Evolutionary conservation across 108 stramenopile species (phyloP), one percentile per base, ranked within the genome.

Genomic region (Craspedostauros australis): DNA sequence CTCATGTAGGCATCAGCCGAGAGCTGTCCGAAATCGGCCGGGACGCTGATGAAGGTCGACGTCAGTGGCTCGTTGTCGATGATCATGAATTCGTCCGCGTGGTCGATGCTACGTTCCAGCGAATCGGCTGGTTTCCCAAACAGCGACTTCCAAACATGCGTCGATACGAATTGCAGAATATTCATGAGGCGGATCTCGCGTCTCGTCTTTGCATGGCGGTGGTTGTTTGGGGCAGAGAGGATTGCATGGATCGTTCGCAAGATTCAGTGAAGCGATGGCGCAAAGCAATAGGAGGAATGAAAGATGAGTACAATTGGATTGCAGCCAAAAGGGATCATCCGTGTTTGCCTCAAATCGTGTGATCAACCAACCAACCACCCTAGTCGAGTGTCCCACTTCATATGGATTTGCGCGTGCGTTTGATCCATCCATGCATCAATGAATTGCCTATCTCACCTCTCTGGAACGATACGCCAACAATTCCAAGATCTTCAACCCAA

Each of bases 51-150:
- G 66, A 82, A 94, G 20, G 77, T 85, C 32, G 83, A 88, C 14
- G 95, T 90, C 12, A 94, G 69, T n/a, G 95, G 92, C 40, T 85
- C 80, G 32, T 83, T 74, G 48, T 96, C 95, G 32, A 93, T 77
- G 60, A 96, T 96, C 95, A 96, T 96, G 72, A 79, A 89, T 65
- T 98, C 96, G 60, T 96, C 89, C 0, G 90, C 91, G 57, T 95
- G 86, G 41, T 98, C 95, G 20, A 93, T 91, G 50, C 82, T 86
- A 27, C 88, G 68, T 70, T 98, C 95, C 39, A 98, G 70, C 3
- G 90, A 93, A 49, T 98, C 96, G 2, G 96, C 96, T 12, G 82
- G 75, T 60, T 94, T 95, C 20, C 89, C 89, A 62, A 98, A 97
- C 9, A 98, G 65, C 23, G 79, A 69, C 58, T 89, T 96, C 96